Evolutionary conservation across 441 rosid genomes (phyloP), one percentile per base, ranked within the genome.

Genomic region (Mallotus repandus): DNA sequence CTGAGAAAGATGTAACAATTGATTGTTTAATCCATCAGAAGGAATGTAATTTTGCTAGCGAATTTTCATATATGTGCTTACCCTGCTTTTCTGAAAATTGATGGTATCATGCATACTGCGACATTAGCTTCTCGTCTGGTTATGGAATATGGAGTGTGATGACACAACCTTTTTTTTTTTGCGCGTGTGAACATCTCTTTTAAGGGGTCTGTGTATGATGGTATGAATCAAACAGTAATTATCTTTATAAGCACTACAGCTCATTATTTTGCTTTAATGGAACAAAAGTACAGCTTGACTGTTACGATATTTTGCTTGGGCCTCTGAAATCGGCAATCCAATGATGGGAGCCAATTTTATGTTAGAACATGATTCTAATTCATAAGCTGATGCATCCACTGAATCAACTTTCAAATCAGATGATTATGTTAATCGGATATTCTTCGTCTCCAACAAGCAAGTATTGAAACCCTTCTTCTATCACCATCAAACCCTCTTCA

Each of bases 401-500:
- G 16, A 60, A 25, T 59, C 53, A 43, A 48, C 6, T 48, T 29
- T 9, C 50, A 29, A 4, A 63, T 83, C 83, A 88, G 64, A 83
- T 35, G 45, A 53, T 56, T 45, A 94, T 71, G 5, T 74, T 80
- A 32, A 95, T 77, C 7, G 84, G 84, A 69, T 83, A 86, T 69
- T 91, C 87, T 75, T 84, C 80, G 46, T 89, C 86, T 58, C 93
- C 99, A 70, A 89, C 89, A 61, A 82, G 76, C 86, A 92, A 84
- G 85, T 82, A 78, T 53, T 82, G 87, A 16, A 74, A 76, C 46
- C 98, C 96, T 77, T 81, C 85, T 77, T 89, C 95, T 50, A 91
- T 72, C 70, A 90, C 89, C 89, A 86, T 89, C 15, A 78, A 14
- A 61, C 98, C 97, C 45, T 80, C 76, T 49, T 93, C 89, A 76